Base-by-base conservation (phyloP, 1,139 yeast genomes). In the Suzukiozyma palmioleophila region DNA sequence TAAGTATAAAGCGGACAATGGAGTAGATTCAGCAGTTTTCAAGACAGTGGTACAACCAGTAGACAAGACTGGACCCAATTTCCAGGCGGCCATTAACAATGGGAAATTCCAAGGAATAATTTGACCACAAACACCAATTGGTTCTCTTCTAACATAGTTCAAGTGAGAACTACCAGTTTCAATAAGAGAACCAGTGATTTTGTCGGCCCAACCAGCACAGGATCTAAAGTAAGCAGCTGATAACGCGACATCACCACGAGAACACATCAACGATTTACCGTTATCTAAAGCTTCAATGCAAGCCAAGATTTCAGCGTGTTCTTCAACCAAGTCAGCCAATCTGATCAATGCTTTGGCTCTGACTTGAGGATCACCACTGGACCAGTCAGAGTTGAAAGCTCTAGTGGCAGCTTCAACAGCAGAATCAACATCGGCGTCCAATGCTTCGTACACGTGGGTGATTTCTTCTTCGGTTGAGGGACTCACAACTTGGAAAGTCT, bases 101-200 rank as follows among this genome's bases (percentile, higher is more conserved):
- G 95, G 95, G 79, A 84, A 86, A 64, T 85, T 85, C 95, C 95
- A 85, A 51, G 95, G 94, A 52, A 85, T 82, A 50, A 84, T 81
- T 60, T 81, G 86, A 43, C 90, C 92, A 64, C 87, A 81, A 36
- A 84, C 90, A 55, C 90, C 90, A 49, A 84, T 59, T 45, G 92
- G 88, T 64, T 83, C 89, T 51, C 63, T 63, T 54, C 69, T 64
- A 43, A 70, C 66, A 64, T 78, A 84, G 48, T 78, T 81, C 53
- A 84, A 72, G 53, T 80, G 80, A 34, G 69, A 57, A 37, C 69
- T 66, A 52, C 82, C 84, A 39, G 85, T 78, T 52, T 81, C 78
- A 52, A 85, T 75, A 39, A 79, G 68, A 48, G 76, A 73, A 40
- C 95, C 95, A 43, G 71, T 75, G 42, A 84, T 61, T 64, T 86